A percentile compares a stretch with the other conserved stretches of the same genome.
Conservation (phyloP, 2,329 filamentous ascomycete species). For the Lachnellula occidentalis region DNA sequence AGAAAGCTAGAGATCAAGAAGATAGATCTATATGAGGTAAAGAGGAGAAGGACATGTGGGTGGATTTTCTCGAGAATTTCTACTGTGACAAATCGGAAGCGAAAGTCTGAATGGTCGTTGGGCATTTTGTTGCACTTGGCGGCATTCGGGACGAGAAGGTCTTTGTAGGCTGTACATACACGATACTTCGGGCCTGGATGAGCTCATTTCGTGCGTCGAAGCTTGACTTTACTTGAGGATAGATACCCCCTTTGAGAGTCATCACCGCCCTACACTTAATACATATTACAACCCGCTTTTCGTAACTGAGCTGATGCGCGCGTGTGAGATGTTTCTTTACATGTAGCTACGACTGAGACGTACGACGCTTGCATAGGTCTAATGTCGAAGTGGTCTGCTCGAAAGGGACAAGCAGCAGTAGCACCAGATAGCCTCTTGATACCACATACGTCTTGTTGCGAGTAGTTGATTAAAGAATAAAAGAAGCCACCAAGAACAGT, state of each 20-base stretch:
- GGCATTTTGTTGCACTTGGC: constrained; percentile 7
- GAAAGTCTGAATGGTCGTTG: background rate
- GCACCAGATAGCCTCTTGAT: too few relatives aligned
- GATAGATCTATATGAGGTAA: constrained; percentile 1
- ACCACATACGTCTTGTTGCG: too few relatives aligned
- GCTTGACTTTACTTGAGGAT: constrained; percentile 5
- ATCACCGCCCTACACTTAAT: background rate
- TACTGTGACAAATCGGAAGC: background rate
- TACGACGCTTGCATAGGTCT: too few relatives aligned
- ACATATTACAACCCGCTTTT: background rate
- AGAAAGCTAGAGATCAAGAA: background rate
- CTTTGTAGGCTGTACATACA: constrained; percentile 4
- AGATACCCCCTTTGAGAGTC: constrained; percentile 9
- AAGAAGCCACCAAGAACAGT: too few relatives aligned
- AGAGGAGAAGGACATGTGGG: background rate
- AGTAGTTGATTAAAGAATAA: too few relatives aligned
- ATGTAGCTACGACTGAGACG: background rate
- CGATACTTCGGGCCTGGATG: background rate
- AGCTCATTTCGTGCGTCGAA: background rate
- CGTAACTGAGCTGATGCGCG: background rate
- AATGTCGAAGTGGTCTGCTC: too few relatives aligned
- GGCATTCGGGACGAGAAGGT: background rate
- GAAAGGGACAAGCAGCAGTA: too few relatives aligned
- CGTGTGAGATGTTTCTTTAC: background rate
- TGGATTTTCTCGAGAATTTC: background rate